Evolutionary conservation across 768 basidiomycete species (phyloP).

Genomic region (Rhizopogon vinicolor): DNA sequence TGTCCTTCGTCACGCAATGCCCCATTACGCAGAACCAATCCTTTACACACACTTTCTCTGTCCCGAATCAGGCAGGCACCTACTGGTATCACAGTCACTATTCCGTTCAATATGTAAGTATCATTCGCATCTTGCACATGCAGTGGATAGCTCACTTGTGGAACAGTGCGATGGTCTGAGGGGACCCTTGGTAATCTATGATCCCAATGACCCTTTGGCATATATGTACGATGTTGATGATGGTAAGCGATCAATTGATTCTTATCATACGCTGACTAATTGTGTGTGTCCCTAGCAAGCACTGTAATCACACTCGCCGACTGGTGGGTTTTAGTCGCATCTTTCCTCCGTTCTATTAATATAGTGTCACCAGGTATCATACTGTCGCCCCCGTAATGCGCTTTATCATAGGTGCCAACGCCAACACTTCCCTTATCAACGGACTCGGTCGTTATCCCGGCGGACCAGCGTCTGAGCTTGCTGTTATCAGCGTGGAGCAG

Average conservation of each 20-base stretch:
- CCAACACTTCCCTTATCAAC: slow-evolving; percentile 34
- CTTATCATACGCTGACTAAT: neutral
- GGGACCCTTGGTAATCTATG: slow-evolving; percentile 40
- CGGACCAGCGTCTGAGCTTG: slow-evolving; percentile 20
- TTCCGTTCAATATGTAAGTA: slow-evolving; percentile 21
- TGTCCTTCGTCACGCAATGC: slow-evolving; percentile 38
- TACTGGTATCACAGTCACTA: slow-evolving; percentile 47
- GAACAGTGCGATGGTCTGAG: slow-evolving; percentile 36
- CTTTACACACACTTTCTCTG: slow-evolving; percentile 33
- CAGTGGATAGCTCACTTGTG: slow-evolving; percentile 25
- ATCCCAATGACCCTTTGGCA: slow-evolving; percentile 36
- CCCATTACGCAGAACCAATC: slow-evolving; percentile 30
- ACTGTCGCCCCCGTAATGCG: slow-evolving; percentile 11
- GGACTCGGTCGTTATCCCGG: slow-evolving; percentile 29
- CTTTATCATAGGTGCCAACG: neutral
- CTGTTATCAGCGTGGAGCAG: slow-evolving; percentile 28
- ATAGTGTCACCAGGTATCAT: slow-evolving; percentile 11
- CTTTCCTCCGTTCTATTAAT: too few species aligned
- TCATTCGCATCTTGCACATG: slow-evolving; percentile 10
- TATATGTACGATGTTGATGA: slow-evolving; percentile 43
- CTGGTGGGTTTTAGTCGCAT: slow-evolving; percentile 21
- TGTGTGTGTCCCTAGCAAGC: slow-evolving; percentile 10
- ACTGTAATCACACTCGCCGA: slow-evolving; percentile 33
- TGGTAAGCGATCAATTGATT: slow-evolving; percentile 18
- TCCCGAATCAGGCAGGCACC: slow-evolving; percentile 33